phyloP scores from a whole-genome alignment of 768 basidiomycete species.

The Jaapia argillacea region DNA sequence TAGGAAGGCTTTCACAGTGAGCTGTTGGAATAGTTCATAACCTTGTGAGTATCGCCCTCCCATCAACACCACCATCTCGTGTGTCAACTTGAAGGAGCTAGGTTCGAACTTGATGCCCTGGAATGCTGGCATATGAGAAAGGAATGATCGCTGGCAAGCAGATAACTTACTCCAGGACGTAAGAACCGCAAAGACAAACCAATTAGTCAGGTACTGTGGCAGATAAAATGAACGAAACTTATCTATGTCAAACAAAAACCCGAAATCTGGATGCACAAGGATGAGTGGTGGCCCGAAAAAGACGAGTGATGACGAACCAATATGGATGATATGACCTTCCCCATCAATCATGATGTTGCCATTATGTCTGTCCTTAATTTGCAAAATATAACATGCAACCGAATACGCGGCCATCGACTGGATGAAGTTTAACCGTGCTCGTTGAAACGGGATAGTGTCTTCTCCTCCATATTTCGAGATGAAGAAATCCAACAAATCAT shows the following conservation, averaged over 20 bases:
- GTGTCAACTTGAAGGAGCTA: constrained; percentile 94
- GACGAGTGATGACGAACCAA: constrained; percentile 45
- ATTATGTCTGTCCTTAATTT: constrained; percentile 98
- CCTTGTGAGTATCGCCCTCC: constrained; percentile 92
- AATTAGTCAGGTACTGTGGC: too few relatives aligned
- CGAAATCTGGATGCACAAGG: constrained; percentile 56
- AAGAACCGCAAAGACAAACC: too few relatives aligned
- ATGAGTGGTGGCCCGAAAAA: background rate
- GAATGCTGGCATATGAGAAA: background rate
- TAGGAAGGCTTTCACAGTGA: constrained; percentile 94
- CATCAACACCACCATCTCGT: constrained; percentile 98
- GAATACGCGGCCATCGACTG: constrained; percentile 99
- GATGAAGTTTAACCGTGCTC: constrained; percentile 90
- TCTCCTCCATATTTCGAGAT: constrained; percentile 86
- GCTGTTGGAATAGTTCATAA: constrained; percentile 86
- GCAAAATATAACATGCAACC: constrained; percentile 93
- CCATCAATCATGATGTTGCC: constrained; percentile 99
- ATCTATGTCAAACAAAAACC: constrained; percentile 98
- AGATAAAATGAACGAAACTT: constrained; percentile 47
- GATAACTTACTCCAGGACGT: constrained; percentile 61
- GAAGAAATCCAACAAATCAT: constrained; percentile 92
- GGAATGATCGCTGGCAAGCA: background rate
- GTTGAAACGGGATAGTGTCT: constrained; percentile 85
- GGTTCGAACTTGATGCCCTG: constrained; percentile 99
- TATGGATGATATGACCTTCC: constrained; percentile 92